Percentiles rank a stretch among this genome's conserved stretches.
phyloP scores from a whole-genome alignment of 2,329 filamentous ascomycete genomes.

The Ophiosphaerella korrae region DNA sequence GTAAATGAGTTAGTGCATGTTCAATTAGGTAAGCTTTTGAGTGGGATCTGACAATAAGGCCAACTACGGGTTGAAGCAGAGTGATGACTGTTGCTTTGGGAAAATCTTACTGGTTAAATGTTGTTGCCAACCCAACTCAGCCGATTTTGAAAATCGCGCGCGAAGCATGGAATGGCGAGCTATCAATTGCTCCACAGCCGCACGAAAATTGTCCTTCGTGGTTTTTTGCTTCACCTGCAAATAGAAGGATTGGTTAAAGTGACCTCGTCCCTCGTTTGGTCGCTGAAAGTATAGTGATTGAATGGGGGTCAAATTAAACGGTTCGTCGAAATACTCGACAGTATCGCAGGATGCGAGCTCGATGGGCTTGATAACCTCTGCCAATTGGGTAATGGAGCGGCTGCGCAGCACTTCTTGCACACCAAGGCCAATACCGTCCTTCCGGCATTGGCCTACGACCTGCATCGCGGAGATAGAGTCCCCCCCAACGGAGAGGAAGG shows the following conservation, averaged over 20 bases:
- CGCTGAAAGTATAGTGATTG: slow-evolving; percentile 41
- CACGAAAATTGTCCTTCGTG: slow-evolving; percentile 28
- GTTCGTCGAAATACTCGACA: slow-evolving; percentile 33
- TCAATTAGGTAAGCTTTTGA: not conserved
- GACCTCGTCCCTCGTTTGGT: slow-evolving; percentile 37
- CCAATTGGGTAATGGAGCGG: slow-evolving; percentile 50
- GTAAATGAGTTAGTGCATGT: slow-evolving; percentile 7
- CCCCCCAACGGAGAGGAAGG: slow-evolving; percentile 54
- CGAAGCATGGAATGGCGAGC: slow-evolving; percentile 42
- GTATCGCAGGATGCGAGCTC: slow-evolving; percentile 20
- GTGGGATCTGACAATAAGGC: not conserved
- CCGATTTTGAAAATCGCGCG: slow-evolving; percentile 32
- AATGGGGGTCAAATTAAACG: slow-evolving; percentile 41
- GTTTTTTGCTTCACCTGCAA: slow-evolving; percentile 35
- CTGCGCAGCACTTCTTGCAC: slow-evolving; percentile 56
- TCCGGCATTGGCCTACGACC: slow-evolving; percentile 54
- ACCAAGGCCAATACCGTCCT: slow-evolving; percentile 51
- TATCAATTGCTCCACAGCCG: slow-evolving; percentile 29
- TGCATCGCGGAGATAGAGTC: slow-evolving; percentile 59
- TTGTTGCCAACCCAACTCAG: slow-evolving; percentile 36
- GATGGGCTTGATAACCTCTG: slow-evolving; percentile 25
- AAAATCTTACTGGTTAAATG: slow-evolving; percentile 31
- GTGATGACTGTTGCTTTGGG: not conserved
- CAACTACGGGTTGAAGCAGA: not conserved
- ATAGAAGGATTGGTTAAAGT: slow-evolving; percentile 45